phyloP scores from a whole-genome alignment of 2,329 filamentous ascomycete genomes.

The Colletotrichum lentis region DNA sequence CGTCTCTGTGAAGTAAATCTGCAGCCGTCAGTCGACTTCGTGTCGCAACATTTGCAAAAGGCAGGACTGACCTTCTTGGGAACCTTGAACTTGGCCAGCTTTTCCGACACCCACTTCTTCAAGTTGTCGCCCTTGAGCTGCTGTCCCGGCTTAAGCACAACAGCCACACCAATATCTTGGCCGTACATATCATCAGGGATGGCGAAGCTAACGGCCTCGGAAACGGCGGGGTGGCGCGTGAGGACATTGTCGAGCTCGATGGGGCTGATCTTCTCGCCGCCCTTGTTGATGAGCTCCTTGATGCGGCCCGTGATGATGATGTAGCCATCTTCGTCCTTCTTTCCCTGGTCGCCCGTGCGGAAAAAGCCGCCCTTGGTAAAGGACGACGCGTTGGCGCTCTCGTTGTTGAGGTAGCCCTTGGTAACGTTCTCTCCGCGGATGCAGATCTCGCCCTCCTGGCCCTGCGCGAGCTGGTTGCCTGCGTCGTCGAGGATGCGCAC shows the following conservation, averaged over 20 bases:
- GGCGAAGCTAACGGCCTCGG: conserved; percentile 84
- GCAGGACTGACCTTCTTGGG: conserved; percentile 73
- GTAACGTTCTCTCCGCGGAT: conserved; percentile 85
- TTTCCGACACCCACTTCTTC: conserved; percentile 72
- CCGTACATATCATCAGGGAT: conserved; percentile 84
- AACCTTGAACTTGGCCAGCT: conserved; percentile 83
- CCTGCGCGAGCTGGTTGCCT: conserved; percentile 73
- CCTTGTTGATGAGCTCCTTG: conserved; percentile 92
- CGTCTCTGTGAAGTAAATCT: conserved; percentile 81
- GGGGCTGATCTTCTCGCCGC: conserved; percentile 87
- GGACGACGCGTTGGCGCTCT: conserved; percentile 74
- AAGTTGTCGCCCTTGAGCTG: conserved; percentile 67
- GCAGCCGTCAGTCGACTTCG: conserved; percentile 26
- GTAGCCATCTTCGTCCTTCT: conserved; percentile 81
- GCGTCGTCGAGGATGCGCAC: conserved; percentile 77
- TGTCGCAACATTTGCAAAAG: not conserved
- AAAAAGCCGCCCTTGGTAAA: conserved; percentile 84
- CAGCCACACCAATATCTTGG: conserved; percentile 79
- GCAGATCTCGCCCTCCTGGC: conserved; percentile 81
- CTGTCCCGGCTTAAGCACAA: conserved; percentile 75
- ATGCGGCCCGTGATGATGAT: conserved; percentile 89
- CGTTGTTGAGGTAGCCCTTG: conserved; percentile 85
- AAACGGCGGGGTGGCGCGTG: conserved; percentile 74
- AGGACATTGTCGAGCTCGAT: conserved; percentile 88
- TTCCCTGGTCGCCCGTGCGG: conserved; percentile 87